Evolutionary conservation across 352 stramenopile genomes (phyloP), one percentile per base, ranked within the genome.

Genomic region (Pythium monospermum): DNA sequence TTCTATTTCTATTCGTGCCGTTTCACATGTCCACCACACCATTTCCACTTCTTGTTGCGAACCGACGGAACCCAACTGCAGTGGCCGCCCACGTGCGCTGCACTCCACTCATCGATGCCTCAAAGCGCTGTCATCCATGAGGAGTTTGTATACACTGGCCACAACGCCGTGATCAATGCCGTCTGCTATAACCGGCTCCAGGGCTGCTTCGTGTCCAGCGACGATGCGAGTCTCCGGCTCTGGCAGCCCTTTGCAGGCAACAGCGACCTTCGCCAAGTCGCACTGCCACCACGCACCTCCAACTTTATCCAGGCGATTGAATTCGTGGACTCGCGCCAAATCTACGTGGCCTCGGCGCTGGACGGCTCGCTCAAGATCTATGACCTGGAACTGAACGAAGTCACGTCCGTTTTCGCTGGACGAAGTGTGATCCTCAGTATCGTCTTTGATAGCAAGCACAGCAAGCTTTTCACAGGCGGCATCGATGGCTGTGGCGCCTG

Each of bases 61-160:
- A 13, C 15, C 15, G n/a, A 18, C 13, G 33, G 33, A 39, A 21
- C n/a, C 13, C 21, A 43, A 19, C 39, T 33, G 41, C 1, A 27
- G 16, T 16, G 36, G 18, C 3, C 13, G 31, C 31, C 8, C 15
- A 36, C 8, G 1, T 51, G n/a, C n/a, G 10, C 8, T 39, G 3
- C 10, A 8, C 32, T 35, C 4, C 32, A 25, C 23, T 30, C 45
- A 6, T 36, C 36, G 8, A 85, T 83, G 73, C 68, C 77, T 26
- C 76, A 87, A 62, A 86, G 71, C 49, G 79, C 74, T 1, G 76
- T 87, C 61, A 87, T 90, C 63, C 71, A 70, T 35, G 68, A 80
- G 39, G 64, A 85, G 45, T 80, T 58, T 38, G 49, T 64, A 47
- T 85, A 84, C 60, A 60, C 61, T 12, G 64, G 61, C 41, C 79